Conservation (phyloP, 192 early-diverging fungal genomes). For the Tieghemiomyces parasiticus region DNA sequence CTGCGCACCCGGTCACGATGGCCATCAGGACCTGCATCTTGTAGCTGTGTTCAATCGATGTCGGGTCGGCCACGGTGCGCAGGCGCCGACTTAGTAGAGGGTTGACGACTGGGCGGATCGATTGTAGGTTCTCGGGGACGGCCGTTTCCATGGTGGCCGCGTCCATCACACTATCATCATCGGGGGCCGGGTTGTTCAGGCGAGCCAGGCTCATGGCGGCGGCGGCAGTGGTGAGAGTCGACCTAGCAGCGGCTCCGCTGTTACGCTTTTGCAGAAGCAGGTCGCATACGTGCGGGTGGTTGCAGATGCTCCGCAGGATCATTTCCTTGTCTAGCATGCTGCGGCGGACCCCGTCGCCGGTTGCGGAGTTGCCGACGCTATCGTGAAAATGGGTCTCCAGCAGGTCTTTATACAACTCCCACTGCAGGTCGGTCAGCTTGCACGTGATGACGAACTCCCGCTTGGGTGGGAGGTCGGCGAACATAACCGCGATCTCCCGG, state of each 20-base stretch:
- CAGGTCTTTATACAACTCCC: slow-evolving; percentile 34
- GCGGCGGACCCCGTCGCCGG: too few relatives aligned
- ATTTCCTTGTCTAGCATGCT: slow-evolving; percentile 18
- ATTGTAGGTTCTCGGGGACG: neutral
- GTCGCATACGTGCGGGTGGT: slow-evolving; percentile 42
- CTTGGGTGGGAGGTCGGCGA: slow-evolving; percentile 46
- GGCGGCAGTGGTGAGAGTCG: too few relatives aligned
- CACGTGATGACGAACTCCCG: slow-evolving; percentile 54
- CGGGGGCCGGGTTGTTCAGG: neutral
- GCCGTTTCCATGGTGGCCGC: neutral
- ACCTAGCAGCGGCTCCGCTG: neutral
- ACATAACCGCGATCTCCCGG: slow-evolving; percentile 31
- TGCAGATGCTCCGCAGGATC: slow-evolving; percentile 34
- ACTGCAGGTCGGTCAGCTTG: slow-evolving; percentile 39
- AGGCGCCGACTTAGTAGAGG: neutral
- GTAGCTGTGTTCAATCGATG: slow-evolving; percentile 17
- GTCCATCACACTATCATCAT: neutral
- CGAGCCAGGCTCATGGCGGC: too few relatives aligned
- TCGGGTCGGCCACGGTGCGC: slow-evolving; percentile 13
- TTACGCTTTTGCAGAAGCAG: slow-evolving; percentile 12
- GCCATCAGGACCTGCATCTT: slow-evolving; percentile 40
- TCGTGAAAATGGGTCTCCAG: slow-evolving; percentile 4
- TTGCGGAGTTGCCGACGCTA: neutral
- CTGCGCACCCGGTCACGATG: slow-evolving; percentile 32
- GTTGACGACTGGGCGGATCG: neutral